Evolutionary conservation across 352 stramenopile species (phyloP), one percentile per base, ranked within the genome.

Genomic region (Pythium pyrilobum): DNA sequence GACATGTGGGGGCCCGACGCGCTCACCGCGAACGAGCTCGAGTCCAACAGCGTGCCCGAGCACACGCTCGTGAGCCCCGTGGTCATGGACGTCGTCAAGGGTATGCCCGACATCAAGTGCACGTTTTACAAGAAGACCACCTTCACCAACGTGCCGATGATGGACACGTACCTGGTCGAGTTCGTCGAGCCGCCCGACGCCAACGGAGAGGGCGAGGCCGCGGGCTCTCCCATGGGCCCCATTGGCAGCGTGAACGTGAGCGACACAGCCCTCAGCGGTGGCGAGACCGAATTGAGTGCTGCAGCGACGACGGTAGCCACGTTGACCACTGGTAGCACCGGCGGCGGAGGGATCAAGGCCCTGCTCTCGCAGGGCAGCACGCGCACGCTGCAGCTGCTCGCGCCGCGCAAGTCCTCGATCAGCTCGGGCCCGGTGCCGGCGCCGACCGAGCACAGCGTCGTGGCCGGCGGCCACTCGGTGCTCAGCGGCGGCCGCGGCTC

Each of bases 1-100:
- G 85, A 95, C 43, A 95, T 94, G 80, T 95, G 83, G 85, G 83
- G 85, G 0, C 80, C 81, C 0, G 82, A 94, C 27, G 83, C 83
- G 1, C 70, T 94, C 9, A 92, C 81, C 0, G 85, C 80, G 12
- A 94, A 96, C 47, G 81, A 91, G 29, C 72, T 96, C n/a, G 85
- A 96, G 59, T 89, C 76, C 8, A 92, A 93, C 44, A 78, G 85
- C 34, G 75, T 91, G 10, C 83, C 85, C 1, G 82, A 89, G 46
- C 81, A 77, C 27, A 92, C 81, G 40, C 67, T 94, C 13, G 81
- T 94, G 55, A 92, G 81, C 33, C 73, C 74, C 4, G 66, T 86
- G 43, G 84, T 94, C 8, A 83, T 89, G 62, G 75, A 89, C 12
- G 81, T 92, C 16, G 77, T 91, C 39, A 82, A 85, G 40, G 81